Base-by-base conservation (phyloP, 331 rosid species). In the Pyrus hybrid region DNA sequence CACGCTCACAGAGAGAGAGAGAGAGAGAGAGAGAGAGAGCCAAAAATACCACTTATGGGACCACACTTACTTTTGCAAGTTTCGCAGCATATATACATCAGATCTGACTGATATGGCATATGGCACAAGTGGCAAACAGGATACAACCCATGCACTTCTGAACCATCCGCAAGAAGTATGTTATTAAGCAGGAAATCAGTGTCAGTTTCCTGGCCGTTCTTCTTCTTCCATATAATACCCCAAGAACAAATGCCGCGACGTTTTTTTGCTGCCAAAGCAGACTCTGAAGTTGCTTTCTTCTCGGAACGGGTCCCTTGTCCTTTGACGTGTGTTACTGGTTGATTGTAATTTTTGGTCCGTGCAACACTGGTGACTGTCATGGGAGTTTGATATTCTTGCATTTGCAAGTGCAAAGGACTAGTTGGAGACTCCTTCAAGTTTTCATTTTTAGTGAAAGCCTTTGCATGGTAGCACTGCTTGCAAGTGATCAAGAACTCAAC, bases 171-270 rank as follows among this genome's bases (percentile, higher is more conserved):
- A 21, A 95, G 74, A 80, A 95, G 87, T 82, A 95, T 82, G 83
- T 85, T 86, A 69, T 85, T 92, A 20, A 47, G 83, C 93, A 82
- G 76, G 86, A 95, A 92, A 82, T 84, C 79, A 47, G 70, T 32
- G 64, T 81, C 90, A 8, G 80, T 61, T 60, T 89, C 91, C 17
- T 74, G 86, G 49, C 11, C 30, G 17, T 22, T 83, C 88, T 83
- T 91, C 90, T 85, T 92, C 75, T 81, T 90, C 99, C 97, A 92
- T 78, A 90, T 90, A 76, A 95, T 57, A 56, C 99, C 99, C 99
- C 99, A 92, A 61, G 91, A 88, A 80, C 83, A 78, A 57, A 35
- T 71, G 83, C 78, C 85, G 41, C 79, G 88, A 13, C 78, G 87
- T 72, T 49, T 86, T 83, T 80, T 90, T 20, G 80, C 33, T 67